phyloP scores from a whole-genome alignment of 2,329 filamentous ascomycete species.

The Aureobasidium subglaciale region DNA sequence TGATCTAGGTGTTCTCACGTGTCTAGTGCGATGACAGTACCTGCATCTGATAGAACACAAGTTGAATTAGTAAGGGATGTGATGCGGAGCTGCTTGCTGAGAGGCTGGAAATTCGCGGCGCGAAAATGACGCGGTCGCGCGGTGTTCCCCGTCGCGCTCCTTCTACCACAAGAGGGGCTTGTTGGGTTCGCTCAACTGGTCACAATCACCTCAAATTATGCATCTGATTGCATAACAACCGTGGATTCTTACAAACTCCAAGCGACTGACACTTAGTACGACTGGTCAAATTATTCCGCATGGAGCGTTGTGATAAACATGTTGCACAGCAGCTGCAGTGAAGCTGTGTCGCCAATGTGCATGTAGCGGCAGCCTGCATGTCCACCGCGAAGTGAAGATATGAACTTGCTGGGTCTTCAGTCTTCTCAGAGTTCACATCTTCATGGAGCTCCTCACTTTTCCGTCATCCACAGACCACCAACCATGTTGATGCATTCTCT shows the following conservation, averaged over 20 bases:
- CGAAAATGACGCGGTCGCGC: not conserved
- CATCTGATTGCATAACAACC: too few species aligned
- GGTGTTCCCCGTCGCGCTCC: not conserved
- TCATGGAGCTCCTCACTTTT: not conserved
- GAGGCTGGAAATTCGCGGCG: not conserved
- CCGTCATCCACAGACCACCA: not conserved
- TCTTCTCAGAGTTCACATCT: not conserved
- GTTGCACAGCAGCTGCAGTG: not conserved
- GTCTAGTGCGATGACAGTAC: too few species aligned
- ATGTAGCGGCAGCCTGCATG: not conserved
- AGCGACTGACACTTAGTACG: not conserved
- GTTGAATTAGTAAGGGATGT: too few species aligned
- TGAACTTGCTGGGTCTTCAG: not conserved
- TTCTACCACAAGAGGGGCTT: not conserved
- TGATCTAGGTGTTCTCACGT: too few species aligned
- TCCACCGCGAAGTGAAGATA: not conserved
- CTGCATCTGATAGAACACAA: too few species aligned
- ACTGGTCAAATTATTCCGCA: not conserved
- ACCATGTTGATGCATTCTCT: too few species aligned
- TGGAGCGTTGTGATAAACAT: not conserved
- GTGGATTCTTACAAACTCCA: not conserved
- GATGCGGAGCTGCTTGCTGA: not conserved
- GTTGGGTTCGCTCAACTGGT: not conserved
- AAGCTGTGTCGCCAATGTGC: slow-evolving; percentile 1
- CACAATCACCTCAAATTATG: not conserved